These are phyloP conservation scores for Marasmius fiardii DNA, from an alignment of 1,284 basidiomycete species.

Conservation along the genomic window DNA sequence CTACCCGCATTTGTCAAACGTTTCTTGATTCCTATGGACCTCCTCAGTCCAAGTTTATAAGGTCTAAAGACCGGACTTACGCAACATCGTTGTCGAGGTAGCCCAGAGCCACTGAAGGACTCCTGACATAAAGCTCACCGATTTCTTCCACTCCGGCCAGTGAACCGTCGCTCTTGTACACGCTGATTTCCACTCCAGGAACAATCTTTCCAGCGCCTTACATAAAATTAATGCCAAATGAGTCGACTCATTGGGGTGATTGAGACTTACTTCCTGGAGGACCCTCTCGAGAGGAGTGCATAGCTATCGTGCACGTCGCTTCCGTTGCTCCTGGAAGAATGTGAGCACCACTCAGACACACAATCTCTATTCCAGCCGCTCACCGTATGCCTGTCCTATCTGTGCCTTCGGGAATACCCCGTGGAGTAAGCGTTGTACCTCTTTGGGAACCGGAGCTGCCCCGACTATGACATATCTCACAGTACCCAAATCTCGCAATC, in stretches of 20 bases:
- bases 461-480: constrained; percentile 51
- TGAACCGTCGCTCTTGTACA: constrained; percentile 45
- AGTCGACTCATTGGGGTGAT: background rate
- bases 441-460: constrained; percentile 61
- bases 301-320: constrained; percentile 3
- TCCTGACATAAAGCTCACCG: constrained; percentile 44
- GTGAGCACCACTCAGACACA: background rate
- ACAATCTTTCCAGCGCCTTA: constrained; percentile 37
- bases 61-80: constrained; percentile 31
- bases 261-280: constrained; percentile 28
- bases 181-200: constrained; percentile 33
- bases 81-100: constrained; percentile 46
- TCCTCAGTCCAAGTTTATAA: background rate
- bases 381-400: constrained; percentile 55
- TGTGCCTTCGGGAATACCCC: constrained; percentile 42
- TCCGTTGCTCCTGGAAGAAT: constrained; percentile 35
- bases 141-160: constrained; percentile 40
- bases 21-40: constrained; percentile 26
- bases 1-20: constrained; percentile 29
- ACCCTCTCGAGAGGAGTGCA: constrained; percentile 27
- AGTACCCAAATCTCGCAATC: constrained; percentile 52
- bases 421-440: constrained; percentile 44
- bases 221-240: background rate
- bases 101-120: constrained; percentile 39
- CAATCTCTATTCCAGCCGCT: background rate